Conservation (phyloP, 129 eudicot genomes). For the Cynara cardunculus region DNA sequence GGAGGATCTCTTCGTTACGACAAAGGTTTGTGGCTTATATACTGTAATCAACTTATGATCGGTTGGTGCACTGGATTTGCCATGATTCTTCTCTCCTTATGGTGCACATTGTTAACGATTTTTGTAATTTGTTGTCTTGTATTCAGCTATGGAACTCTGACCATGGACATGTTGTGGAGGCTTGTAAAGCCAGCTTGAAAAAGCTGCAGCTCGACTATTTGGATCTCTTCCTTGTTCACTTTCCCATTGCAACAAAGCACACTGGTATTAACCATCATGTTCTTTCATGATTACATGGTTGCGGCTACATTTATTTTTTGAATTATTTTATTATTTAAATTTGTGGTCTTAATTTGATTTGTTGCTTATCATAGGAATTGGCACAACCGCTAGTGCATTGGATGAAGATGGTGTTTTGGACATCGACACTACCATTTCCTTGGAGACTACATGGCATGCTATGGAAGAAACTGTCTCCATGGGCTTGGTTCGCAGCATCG, state of each 20-base stretch:
- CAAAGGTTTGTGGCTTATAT: slow-evolving; percentile 51
- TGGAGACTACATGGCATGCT: slow-evolving; percentile 91
- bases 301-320: not conserved
- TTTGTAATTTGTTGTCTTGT: not conserved
- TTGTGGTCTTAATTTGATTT: not conserved
- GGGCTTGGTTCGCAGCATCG: slow-evolving; percentile 89
- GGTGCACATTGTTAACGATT: too few species aligned
- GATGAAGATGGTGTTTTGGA: slow-evolving; percentile 86
- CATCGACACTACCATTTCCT: slow-evolving; percentile 66
- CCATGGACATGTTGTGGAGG: slow-evolving; percentile 88
- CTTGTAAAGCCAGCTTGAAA: slow-evolving; percentile 85
- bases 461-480: slow-evolving; percentile 82
- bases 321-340: not conserved
- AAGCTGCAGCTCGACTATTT: slow-evolving; percentile 84
- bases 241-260: slow-evolving; percentile 80
- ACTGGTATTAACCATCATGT: slow-evolving; percentile 47
- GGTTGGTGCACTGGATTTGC: not conserved
- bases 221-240: slow-evolving; percentile 78
- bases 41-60: not conserved
- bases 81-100: too few species aligned
- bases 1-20: slow-evolving; percentile 84
- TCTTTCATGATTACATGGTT: not conserved
- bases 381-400: slow-evolving; percentile 71
- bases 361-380: slow-evolving; percentile 53
- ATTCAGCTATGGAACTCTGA: slow-evolving; percentile 94